phyloP scores from a whole-genome alignment of 306 rosid species.

The Cicer cuneatum region DNA sequence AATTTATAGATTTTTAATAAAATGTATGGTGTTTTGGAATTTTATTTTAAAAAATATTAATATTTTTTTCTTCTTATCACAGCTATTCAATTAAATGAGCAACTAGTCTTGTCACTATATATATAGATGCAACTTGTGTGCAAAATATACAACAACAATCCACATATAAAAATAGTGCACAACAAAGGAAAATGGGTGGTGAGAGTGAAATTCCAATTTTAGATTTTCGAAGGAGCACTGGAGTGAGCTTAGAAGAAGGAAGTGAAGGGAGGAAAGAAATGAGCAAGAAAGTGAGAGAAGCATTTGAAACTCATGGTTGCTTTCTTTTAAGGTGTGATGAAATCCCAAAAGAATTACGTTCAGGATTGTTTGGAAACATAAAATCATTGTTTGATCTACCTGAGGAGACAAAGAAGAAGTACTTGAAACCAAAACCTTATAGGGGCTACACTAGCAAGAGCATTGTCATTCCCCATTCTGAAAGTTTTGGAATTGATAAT shows the following conservation, averaged over 20 bases:
- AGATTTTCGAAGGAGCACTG: slow-evolving; percentile 21
- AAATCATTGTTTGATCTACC: slow-evolving; percentile 59
- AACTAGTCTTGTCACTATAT: neutral
- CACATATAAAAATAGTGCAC: neutral
- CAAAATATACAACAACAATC: neutral
- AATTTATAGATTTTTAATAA: too few relatives aligned
- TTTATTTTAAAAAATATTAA: too few relatives aligned
- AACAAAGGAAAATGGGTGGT: slow-evolving; percentile 10
- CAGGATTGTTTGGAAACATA: slow-evolving; percentile 40
- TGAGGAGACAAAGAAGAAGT: slow-evolving; percentile 51
- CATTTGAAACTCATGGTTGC: slow-evolving; percentile 49
- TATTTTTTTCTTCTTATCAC: too few relatives aligned
- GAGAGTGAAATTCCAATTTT: slow-evolving; percentile 35
- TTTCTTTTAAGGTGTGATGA: slow-evolving; percentile 38
- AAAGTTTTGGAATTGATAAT: slow-evolving; percentile 58
- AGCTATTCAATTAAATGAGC: too few relatives aligned
- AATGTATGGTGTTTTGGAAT: too few relatives aligned
- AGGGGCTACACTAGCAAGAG: slow-evolving; percentile 47
- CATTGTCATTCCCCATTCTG: slow-evolving; percentile 39
- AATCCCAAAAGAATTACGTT: slow-evolving; percentile 8
- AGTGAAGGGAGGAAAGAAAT: slow-evolving; percentile 41
- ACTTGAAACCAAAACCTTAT: slow-evolving; percentile 42
- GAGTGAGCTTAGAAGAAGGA: slow-evolving; percentile 35
- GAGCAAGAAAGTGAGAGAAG: slow-evolving; percentile 55
- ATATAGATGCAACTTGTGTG: neutral